Conservation (phyloP, 2,329 filamentous ascomycete genomes). For the Aspergillus sp. region DNA sequence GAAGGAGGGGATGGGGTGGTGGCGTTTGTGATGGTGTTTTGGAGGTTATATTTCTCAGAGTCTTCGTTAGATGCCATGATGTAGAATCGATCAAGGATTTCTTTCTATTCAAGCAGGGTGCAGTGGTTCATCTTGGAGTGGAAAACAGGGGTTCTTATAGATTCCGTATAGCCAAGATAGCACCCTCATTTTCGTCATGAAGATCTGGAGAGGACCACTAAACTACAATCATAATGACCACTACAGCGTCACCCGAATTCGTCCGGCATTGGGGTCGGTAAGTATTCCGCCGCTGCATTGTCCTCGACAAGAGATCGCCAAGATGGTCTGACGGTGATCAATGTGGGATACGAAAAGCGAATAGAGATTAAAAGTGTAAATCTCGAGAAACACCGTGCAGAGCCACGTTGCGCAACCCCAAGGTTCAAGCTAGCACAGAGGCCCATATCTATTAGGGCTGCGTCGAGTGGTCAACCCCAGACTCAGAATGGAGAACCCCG, state of each 20-base stretch:
- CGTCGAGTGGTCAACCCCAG: neutral
- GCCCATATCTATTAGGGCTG: neutral
- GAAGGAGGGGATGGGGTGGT: neutral
- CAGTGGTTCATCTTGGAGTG: neutral
- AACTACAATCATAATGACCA: no score
- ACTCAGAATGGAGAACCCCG: neutral
- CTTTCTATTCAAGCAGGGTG: neutral
- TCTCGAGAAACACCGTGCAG: neutral
- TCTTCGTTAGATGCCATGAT: constrained; percentile 1
- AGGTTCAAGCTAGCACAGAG: neutral
- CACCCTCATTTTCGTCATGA: no score
- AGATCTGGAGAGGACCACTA: no score
- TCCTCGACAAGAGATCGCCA: no score
- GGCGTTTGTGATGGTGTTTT: constrained; percentile 7
- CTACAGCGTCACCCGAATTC: no score
- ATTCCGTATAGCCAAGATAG: neutral
- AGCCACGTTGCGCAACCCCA: neutral
- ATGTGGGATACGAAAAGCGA: no score
- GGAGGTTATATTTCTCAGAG: constrained; percentile 5
- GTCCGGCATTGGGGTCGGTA: no score
- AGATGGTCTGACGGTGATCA: no score
- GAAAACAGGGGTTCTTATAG: neutral
- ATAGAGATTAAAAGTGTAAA: no score
- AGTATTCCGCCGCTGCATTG: no score
- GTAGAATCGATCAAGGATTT: neutral